Evolutionary conservation across 106 monocot genomes (phyloP), one percentile per base, ranked within the genome.

Genomic region (Dendrobium officinale): DNA sequence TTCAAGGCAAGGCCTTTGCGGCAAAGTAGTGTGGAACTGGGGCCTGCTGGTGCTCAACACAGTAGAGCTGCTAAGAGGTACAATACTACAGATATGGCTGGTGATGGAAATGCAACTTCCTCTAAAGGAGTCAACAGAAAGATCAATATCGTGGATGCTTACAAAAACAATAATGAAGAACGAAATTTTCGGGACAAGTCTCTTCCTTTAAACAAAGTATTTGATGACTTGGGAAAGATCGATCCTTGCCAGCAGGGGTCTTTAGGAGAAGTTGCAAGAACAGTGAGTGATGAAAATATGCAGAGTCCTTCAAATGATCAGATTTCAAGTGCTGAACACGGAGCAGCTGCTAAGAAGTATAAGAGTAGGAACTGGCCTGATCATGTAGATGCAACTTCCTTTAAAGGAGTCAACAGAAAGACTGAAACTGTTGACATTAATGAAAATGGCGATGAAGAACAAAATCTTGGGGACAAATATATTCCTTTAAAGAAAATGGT

Each of bases 171-270:
- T 37, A 37, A 37, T 37, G 72, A 72, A 72, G 31, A 56, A 59
- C 9, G 22, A 31, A 31, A 27, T 22, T 41, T 40, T 67, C 68
- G 64, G 67, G 4, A 42, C 43, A 42, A 19, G 5, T 51, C 11
- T 31, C 49, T 11, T 64, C 64, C 64, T 64, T 64, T 24, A 24
- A n/a, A 22, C 6, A 64, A 26, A n/a, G 29, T 55, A 20, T 42
- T 76, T 56, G 75, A 18, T 37, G 64, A 76, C 48, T 44, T 45
- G 55, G 67, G n/a, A 74, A 47, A 74, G 33, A 22, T 24, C 55
- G 72, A 87, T 37, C 22, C 42, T 75, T 31, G 56, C 37, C 20
- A 77, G 5, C 59, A 80, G 43, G 72, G 26, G 47, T 24, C 44
- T 54, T 74, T 31, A 31, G 20, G 17, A 74, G 43, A 29, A 20